phyloP scores from a whole-genome alignment of 805 yeast genomes.

The Yarrowia sp. region DNA sequence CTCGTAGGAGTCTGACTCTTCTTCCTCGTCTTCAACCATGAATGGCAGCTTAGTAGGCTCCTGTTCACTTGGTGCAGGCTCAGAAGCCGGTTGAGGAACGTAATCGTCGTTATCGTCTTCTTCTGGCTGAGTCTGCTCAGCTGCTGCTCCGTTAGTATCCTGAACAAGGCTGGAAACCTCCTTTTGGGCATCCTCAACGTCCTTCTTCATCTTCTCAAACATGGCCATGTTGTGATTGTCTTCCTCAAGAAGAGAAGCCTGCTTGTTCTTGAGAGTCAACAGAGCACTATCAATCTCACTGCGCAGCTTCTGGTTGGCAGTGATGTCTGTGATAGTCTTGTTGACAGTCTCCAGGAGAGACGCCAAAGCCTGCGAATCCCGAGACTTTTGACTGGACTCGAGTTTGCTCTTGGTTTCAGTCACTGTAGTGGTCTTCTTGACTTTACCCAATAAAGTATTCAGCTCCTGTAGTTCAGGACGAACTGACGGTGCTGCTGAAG shows the following conservation, averaged over 20 bases:
- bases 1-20: slow-evolving; percentile 13
- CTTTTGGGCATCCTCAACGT: slow-evolving; percentile 12
- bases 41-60: slow-evolving; percentile 3
- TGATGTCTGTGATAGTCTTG: slow-evolving; percentile 15
- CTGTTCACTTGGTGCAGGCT: not conserved
- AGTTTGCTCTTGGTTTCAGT: slow-evolving; percentile 30
- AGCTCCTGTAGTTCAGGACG: slow-evolving; percentile 27
- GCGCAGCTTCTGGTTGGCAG: slow-evolving; percentile 27
- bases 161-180: slow-evolving; percentile 19
- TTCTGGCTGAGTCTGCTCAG: not conserved
- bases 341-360: slow-evolving; percentile 22
- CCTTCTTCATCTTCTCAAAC: slow-evolving; percentile 26
- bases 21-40: not conserved
- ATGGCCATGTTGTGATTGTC: slow-evolving; percentile 25
- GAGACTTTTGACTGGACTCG: slow-evolving; percentile 13
- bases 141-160: slow-evolving; percentile 8
- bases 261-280: slow-evolving; percentile 24
- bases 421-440: slow-evolving; percentile 24
- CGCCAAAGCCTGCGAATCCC: not conserved
- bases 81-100: slow-evolving; percentile 23
- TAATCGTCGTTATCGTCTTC: slow-evolving; percentile 20
- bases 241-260: slow-evolving; percentile 23
- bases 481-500: not conserved
- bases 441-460: slow-evolving; percentile 18
- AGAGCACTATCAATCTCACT: slow-evolving; percentile 6